Evolutionary conservation across 2,329 filamentous ascomycete genomes (phyloP).

Genomic region (Nemania sp.): DNA sequence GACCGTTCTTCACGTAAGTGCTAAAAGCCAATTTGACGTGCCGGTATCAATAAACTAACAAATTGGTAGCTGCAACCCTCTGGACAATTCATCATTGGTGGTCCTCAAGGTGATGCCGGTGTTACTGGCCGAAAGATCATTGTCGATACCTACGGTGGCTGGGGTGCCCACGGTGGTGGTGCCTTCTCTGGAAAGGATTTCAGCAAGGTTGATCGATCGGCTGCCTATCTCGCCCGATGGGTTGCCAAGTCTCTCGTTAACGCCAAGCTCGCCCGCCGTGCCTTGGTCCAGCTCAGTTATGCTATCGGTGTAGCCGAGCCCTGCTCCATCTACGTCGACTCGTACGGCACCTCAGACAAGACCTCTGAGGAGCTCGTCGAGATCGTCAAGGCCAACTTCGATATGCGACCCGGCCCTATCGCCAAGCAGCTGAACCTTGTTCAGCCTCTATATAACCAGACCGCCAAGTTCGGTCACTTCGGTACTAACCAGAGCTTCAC

Average conservation of each 20-base stretch:
- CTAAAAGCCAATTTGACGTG: background rate
- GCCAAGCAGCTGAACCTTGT: conserved; percentile 94
- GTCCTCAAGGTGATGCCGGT: conserved; percentile 97
- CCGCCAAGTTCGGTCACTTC: conserved; percentile 99
- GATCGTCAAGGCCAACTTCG: conserved; percentile 95
- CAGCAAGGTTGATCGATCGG: conserved; percentile 99
- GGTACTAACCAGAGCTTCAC: conserved; percentile 92
- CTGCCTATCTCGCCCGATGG: conserved; percentile 96
- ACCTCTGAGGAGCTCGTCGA: conserved; percentile 89
- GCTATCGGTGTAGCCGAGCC: conserved; percentile 99
- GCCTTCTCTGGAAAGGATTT: conserved; percentile 99
- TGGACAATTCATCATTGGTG: conserved; percentile 98
- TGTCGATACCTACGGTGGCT: conserved; percentile 99
- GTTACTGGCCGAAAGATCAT: conserved; percentile 99
- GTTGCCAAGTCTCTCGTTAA: conserved; percentile 97
- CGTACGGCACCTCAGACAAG: conserved; percentile 92
- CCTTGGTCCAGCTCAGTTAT: conserved; percentile 97
- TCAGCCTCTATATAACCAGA: conserved; percentile 97
- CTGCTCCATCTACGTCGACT: conserved; percentile 96
- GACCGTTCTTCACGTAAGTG: conserved; percentile 88
- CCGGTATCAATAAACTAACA: conserved; percentile 9
- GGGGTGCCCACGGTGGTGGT: conserved; percentile 99
- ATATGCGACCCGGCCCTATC: conserved; percentile 96
- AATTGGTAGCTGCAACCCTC: conserved; percentile 78
- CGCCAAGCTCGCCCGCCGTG: conserved; percentile 86